A percentile compares a stretch with the other conserved stretches of the same genome.
Evolutionary conservation across 2,329 filamentous ascomycete species (phyloP).

Genomic region (Didymella pomorum): DNA sequence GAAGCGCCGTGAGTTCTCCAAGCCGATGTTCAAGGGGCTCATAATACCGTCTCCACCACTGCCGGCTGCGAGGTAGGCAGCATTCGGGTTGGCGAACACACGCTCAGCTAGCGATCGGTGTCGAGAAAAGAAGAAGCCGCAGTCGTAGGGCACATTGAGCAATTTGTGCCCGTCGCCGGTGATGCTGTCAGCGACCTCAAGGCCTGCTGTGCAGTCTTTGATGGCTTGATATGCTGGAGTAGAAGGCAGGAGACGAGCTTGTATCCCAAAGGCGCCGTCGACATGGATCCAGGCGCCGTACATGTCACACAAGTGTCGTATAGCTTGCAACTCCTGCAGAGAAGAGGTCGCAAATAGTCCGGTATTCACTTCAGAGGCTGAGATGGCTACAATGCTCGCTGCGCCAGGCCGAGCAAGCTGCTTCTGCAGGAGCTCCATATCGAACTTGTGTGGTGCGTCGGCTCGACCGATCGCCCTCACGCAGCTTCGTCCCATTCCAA

Average conservation of each 20-base stretch:
- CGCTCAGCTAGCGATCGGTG: conserved; percentile 65
- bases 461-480: conserved; percentile 68
- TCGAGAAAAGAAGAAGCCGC: conserved; percentile 84
- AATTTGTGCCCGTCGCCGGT: conserved; percentile 88
- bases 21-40: conserved; percentile 84
- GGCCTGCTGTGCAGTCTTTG: conserved; percentile 63
- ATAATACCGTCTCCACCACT: conserved; percentile 61
- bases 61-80: conserved; percentile 72
- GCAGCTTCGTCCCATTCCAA: conserved; percentile 76
- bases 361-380: conserved; percentile 89
- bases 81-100: conserved; percentile 83
- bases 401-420: conserved; percentile 63
- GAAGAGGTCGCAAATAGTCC: conserved; percentile 75
- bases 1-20: conserved; percentile 92
- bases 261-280: conserved; percentile 89
- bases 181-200: conserved; percentile 88
- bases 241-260: conserved; percentile 70
- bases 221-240: conserved; percentile 65
- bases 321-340: conserved; percentile 63
- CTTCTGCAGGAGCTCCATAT: conserved; percentile 70
- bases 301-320: conserved; percentile 75
- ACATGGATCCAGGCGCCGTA: conserved; percentile 88
- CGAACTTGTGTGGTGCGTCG: conserved; percentile 72
- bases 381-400: conserved; percentile 81
- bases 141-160: conserved; percentile 95